Evolutionary conservation across 1,284 basidiomycete genomes (phyloP).

Genomic region (Inonotus hispidus): DNA sequence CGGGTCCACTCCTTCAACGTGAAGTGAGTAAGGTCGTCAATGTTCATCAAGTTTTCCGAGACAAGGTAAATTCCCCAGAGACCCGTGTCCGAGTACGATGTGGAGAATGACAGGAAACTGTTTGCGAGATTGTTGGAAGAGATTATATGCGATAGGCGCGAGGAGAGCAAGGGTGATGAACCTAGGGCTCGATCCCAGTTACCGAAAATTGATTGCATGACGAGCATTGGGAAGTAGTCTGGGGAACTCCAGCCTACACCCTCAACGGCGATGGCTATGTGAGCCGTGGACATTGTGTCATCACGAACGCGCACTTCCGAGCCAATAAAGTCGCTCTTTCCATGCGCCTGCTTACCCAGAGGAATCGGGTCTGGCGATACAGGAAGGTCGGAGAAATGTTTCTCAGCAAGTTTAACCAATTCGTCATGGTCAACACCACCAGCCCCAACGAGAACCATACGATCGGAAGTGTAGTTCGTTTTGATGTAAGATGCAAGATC

Average conservation of each 20-base stretch:
- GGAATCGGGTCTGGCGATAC: constrained; percentile 85
- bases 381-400: constrained; percentile 89
- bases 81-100: constrained; percentile 99
- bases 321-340: constrained; percentile 83
- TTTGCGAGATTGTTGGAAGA: constrained; percentile 96
- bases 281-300: constrained; percentile 83
- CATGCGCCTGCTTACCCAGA: constrained; percentile 73
- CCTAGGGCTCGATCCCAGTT: constrained; percentile 99
- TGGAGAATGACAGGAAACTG: constrained; percentile 99
- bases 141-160: constrained; percentile 88
- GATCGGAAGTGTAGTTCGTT: constrained; percentile 97
- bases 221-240: constrained; percentile 99
- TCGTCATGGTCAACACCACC: constrained; percentile 92
- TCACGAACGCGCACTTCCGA: constrained; percentile 96
- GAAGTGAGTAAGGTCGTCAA: constrained; percentile 94
- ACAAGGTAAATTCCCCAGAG: constrained; percentile 99
- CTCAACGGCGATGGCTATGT: constrained; percentile 96
- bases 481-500: constrained; percentile 92
- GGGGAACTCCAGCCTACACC: constrained; percentile 97
- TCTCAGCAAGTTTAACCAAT: constrained; percentile 92
- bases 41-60: constrained; percentile 88
- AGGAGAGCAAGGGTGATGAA: constrained; percentile 84
- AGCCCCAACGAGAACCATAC: constrained; percentile 97
- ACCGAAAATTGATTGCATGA: constrained; percentile 96
- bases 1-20: constrained; percentile 96